A percentile compares a stretch with the other conserved stretches of the same genome.
Conservation (phyloP, 139 green algal genomes). For the Picochlorum sp. region DNA sequence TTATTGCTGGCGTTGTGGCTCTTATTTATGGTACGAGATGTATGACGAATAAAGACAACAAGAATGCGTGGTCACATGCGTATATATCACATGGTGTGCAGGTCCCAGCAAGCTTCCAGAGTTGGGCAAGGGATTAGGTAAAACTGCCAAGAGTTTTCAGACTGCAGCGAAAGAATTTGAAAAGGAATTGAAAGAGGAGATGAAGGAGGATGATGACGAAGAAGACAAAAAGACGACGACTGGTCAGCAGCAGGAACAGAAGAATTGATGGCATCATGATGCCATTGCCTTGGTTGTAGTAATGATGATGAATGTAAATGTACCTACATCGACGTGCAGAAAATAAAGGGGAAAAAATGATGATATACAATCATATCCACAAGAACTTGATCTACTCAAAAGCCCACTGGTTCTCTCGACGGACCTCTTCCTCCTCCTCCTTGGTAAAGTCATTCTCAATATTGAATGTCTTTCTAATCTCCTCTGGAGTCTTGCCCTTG, state of each 20-base stretch:
- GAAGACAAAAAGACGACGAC: not conserved
- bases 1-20: slow-evolving; percentile 76
- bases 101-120: slow-evolving; percentile 87
- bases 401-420: slow-evolving; percentile 65
- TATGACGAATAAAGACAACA: not conserved
- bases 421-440: slow-evolving; percentile 76
- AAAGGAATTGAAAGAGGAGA: slow-evolving; percentile 21
- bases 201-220: not conserved
- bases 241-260: not conserved
- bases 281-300: not conserved
- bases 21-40: slow-evolving; percentile 64
- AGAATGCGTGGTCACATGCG: too few relatives aligned
- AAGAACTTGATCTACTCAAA: slow-evolving; percentile 27
- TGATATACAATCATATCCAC: not conserved
- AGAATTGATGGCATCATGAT: not conserved
- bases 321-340: not conserved
- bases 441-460: slow-evolving; percentile 98
- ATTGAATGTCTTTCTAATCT: slow-evolving; percentile 96
- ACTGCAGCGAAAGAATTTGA: slow-evolving; percentile 56
- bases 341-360: not conserved
- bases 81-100: slow-evolving; percentile 23
- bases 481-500: slow-evolving; percentile 87
- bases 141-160: slow-evolving; percentile 92
- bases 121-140: slow-evolving; percentile 82
- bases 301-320: not conserved